A percentile compares a stretch with the other conserved stretches of the same genome.
Conservation (phyloP, 768 basidiomycete species). For the Fomitopsis pulvina region DNA sequence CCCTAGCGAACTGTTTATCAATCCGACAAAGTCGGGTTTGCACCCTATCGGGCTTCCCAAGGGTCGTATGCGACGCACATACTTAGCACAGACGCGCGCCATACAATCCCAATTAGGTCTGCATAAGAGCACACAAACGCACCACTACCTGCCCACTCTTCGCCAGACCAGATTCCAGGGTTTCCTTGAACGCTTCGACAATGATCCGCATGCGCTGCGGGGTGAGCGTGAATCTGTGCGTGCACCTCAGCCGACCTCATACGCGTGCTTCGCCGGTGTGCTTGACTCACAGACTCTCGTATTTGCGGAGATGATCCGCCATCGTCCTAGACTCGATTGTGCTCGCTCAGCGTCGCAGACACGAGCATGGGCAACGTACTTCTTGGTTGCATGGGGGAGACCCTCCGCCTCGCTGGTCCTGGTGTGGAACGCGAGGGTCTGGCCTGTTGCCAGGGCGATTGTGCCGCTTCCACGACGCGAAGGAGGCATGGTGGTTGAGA, state of each 20-base stretch:
- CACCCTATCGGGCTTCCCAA: not conserved
- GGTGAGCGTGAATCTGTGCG: constrained; percentile 70
- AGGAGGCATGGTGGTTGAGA: constrained; percentile 40
- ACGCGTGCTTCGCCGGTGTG: not conserved
- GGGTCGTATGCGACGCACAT: not conserved
- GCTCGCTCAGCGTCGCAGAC: constrained; percentile 11
- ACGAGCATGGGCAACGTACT: constrained; percentile 36
- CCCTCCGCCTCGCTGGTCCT: constrained; percentile 77
- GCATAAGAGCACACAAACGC: constrained; percentile 29
- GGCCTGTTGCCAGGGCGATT: constrained; percentile 63
- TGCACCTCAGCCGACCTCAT: constrained; percentile 5
- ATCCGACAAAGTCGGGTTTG: not conserved
- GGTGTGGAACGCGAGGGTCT: constrained; percentile 81
- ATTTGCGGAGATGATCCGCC: constrained; percentile 90
- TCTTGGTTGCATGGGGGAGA: constrained; percentile 92
- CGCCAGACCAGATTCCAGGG: constrained; percentile 79
- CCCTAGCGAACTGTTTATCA: not conserved
- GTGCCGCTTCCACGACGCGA: constrained; percentile 79
- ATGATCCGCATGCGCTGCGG: constrained; percentile 95
- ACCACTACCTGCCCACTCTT: constrained; percentile 86
- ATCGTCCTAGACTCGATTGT: constrained; percentile 56
- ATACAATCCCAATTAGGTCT: not conserved
- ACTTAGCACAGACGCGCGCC: not conserved
- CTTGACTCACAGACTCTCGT: constrained; percentile 70
- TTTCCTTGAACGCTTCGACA: constrained; percentile 92